Evolutionary conservation across 192 early-diverging fungal species (phyloP).

Genomic region (Pecoramyces ruminantium): DNA sequence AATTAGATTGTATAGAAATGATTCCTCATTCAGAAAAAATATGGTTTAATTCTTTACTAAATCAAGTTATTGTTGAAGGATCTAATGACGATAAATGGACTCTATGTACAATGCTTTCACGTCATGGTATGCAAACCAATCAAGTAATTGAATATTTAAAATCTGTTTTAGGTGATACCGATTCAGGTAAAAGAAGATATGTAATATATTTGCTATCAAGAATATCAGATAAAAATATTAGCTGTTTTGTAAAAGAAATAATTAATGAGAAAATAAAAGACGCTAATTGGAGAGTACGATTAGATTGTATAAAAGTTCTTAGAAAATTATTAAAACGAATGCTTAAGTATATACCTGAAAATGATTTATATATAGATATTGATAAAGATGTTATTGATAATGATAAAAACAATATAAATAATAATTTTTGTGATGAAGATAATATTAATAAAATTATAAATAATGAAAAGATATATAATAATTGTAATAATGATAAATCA

Average conservation of each 20-base stretch:
- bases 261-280: not conserved
- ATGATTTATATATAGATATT: not conserved
- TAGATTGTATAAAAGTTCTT: not conserved
- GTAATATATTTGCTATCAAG: not conserved
- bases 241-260: not conserved
- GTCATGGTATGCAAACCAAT: not conserved
- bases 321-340: not conserved
- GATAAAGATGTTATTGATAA: not conserved
- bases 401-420: not conserved
- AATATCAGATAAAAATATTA: not conserved
- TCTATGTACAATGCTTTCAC: not conserved
- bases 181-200: not conserved
- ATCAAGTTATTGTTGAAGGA: not conserved
- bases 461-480: not conserved
- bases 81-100: not conserved
- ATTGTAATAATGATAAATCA: not conserved
- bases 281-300: not conserved
- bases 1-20: not conserved
- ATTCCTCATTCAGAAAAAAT: not conserved
- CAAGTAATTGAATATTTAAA: not conserved
- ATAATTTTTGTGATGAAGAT: not conserved
- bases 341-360: not conserved
- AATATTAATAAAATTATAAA: not conserved
- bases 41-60: not conserved
- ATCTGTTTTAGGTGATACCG: not conserved